Percentiles rank a stretch among this genome's conserved stretches.
phyloP scores from a whole-genome alignment of 2,329 filamentous ascomycete genomes.

The Microdochium trichocladiopsis region DNA sequence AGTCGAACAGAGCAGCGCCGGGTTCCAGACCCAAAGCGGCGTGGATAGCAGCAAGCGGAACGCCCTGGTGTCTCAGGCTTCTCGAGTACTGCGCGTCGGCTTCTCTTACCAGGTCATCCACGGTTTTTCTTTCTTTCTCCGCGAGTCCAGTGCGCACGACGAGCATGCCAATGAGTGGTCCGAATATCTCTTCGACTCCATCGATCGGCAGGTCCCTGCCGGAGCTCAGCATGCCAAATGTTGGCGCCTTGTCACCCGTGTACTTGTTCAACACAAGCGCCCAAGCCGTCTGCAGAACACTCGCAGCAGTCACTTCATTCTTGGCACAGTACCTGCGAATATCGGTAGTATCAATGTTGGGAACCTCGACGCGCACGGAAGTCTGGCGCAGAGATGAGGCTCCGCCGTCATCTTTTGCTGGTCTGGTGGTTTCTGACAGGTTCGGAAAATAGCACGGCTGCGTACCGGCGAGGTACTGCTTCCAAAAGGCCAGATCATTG shows the following conservation, averaged over 20 bases:
- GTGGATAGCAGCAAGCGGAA: background rate
- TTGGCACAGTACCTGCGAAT: background rate
- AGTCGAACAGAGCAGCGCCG: background rate
- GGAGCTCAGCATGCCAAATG: background rate
- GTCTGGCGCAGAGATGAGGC: background rate
- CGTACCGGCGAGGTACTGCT: background rate
- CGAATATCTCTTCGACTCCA: background rate
- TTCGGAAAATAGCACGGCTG: background rate
- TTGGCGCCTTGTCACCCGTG: background rate
- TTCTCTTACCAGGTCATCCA: slow-evolving; percentile 1
- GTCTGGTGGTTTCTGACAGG: background rate
- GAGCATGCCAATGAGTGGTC: background rate
- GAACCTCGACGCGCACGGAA: background rate
- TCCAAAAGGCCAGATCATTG: background rate
- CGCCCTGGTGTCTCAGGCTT: background rate
- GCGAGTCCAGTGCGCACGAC: slow-evolving; percentile 5
- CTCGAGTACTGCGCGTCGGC: slow-evolving; percentile 5
- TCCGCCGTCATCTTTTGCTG: background rate
- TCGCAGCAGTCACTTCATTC: background rate
- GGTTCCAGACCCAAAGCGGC: slow-evolving; percentile 5
- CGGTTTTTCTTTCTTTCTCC: slow-evolving; percentile 4
- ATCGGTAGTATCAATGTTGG: background rate
- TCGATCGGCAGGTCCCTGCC: background rate
- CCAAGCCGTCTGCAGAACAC: background rate
- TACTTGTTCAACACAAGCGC: background rate